Percentiles rank a stretch among this genome's conserved stretches.
Conservation (phyloP, 2,329 filamentous ascomycete species). For the Phialophora verrucosa region DNA sequence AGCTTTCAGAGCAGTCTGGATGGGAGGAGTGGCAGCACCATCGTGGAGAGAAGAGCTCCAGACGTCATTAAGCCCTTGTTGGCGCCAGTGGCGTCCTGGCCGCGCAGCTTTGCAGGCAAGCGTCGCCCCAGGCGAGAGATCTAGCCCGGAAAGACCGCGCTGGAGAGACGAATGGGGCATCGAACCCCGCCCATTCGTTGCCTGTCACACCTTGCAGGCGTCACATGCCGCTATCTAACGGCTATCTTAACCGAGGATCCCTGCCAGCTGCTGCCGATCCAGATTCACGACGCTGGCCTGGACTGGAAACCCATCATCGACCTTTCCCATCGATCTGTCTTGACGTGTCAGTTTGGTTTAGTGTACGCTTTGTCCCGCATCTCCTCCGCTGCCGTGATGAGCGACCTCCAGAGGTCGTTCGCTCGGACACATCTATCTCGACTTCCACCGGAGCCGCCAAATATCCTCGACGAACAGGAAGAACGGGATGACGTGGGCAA, state of each 20-base stretch:
- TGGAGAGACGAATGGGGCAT: background rate
- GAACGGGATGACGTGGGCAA: constrained; percentile 45
- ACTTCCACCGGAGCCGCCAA: constrained; percentile 62
- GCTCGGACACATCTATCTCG: constrained; percentile 74
- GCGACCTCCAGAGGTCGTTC: constrained; percentile 75
- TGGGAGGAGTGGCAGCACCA: background rate
- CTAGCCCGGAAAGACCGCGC: background rate
- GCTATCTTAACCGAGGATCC: background rate
- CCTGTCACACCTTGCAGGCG: background rate
- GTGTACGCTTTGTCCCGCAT: constrained; percentile 13
- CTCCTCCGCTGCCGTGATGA: constrained; percentile 62
- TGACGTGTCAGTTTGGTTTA: background rate
- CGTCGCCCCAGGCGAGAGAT: background rate
- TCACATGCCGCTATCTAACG: constrained; percentile 4
- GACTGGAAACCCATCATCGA: background rate
- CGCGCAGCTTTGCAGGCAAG: background rate
- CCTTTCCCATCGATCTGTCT: background rate
- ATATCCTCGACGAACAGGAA: constrained; percentile 53
- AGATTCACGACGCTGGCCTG: background rate
- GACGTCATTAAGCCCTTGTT: constrained; percentile 3
- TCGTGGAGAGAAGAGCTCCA: background rate
- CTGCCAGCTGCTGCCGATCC: background rate
- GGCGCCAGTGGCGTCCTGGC: constrained; percentile 2
- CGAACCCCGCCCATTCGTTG: background rate
- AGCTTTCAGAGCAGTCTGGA: background rate